These are phyloP conservation scores for Agrostemma githago DNA, from an alignment of 148 eudicot species.

Conservation along the genomic window DNA sequence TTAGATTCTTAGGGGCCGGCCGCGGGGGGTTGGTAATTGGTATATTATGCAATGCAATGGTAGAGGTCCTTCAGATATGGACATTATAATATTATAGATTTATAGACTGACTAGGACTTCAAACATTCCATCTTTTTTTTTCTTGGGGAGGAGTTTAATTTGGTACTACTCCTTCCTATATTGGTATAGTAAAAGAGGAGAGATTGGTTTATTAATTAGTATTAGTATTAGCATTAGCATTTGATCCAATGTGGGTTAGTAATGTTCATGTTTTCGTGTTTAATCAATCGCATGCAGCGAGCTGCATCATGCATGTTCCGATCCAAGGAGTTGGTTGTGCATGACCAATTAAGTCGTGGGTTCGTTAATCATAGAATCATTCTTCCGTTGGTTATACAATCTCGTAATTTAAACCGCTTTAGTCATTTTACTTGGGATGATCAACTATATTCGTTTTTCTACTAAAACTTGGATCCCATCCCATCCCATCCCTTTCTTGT, in stretches of 20 bases:
- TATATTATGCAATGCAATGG: too few relatives aligned
- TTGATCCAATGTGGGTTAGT: slow-evolving; percentile 18
- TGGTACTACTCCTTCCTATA: slow-evolving; percentile 26
- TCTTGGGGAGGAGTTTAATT: slow-evolving; percentile 17
- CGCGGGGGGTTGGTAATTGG: slow-evolving; percentile 27
- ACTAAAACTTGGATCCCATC: too few relatives aligned
- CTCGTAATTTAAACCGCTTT: too few relatives aligned
- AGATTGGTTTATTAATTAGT: slow-evolving; percentile 15
- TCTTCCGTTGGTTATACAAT: too few relatives aligned
- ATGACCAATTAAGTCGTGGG: too few relatives aligned
- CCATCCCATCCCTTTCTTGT: too few relatives aligned
- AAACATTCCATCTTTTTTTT: slow-evolving; percentile 14
- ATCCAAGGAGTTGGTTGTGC: background rate
- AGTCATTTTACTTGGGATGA: too few relatives aligned
- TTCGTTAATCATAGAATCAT: too few relatives aligned
- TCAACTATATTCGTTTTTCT: too few relatives aligned
- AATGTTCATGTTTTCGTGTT: background rate
- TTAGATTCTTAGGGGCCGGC: too few relatives aligned
- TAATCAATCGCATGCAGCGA: background rate
- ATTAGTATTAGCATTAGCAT: too few relatives aligned
- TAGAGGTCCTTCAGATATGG: slow-evolving; percentile 25
- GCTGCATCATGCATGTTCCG: too few relatives aligned
- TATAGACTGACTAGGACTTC: slow-evolving; percentile 30
- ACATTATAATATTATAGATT: slow-evolving; percentile 12
- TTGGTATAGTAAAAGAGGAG: slow-evolving; percentile 34